phyloP scores from a whole-genome alignment of 129 eudicot genomes.

The Artemisia tridentata region DNA sequence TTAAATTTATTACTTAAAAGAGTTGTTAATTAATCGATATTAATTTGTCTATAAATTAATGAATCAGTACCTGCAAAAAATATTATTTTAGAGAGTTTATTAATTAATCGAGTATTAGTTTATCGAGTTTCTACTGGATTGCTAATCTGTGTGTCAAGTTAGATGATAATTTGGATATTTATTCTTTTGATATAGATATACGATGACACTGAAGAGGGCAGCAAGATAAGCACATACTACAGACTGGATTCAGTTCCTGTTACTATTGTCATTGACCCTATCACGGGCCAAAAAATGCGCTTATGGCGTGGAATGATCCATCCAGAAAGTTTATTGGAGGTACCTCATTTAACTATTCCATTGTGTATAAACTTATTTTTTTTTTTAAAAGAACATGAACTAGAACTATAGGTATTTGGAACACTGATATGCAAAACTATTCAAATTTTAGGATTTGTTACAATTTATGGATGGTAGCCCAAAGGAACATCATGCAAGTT shows the following conservation, averaged over 20 bases:
- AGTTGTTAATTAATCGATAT: neutral
- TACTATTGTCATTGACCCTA: conserved; percentile 76
- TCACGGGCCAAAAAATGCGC: conserved; percentile 95
- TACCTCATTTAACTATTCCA: conserved; percentile 25
- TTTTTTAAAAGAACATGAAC: neutral
- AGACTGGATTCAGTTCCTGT: conserved; percentile 72
- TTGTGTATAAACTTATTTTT: neutral
- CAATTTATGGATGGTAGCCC: conserved; percentile 83
- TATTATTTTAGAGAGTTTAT: conserved; percentile 30
- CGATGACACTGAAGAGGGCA: conserved; percentile 87
- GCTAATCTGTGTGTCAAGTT: neutral
- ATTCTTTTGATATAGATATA: conserved; percentile 44
- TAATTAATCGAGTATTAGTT: conserved; percentile 29
- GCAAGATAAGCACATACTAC: conserved; percentile 83
- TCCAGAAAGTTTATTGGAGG: conserved; percentile 86
- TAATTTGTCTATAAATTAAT: too few relatives aligned
- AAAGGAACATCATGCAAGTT: conserved; percentile 50
- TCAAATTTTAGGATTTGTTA: conserved; percentile 57
- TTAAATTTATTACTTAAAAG: neutral
- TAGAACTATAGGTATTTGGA: conserved; percentile 1
- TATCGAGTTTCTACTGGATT: conserved; percentile 20
- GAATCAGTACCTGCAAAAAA: neutral
- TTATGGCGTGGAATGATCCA: conserved; percentile 96
- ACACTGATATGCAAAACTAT: conserved; percentile 11
- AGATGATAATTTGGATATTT: neutral